These are phyloP conservation scores for Hericium rajendrae DNA, from an alignment of 768 basidiomycete species.

Conservation along the genomic window DNA sequence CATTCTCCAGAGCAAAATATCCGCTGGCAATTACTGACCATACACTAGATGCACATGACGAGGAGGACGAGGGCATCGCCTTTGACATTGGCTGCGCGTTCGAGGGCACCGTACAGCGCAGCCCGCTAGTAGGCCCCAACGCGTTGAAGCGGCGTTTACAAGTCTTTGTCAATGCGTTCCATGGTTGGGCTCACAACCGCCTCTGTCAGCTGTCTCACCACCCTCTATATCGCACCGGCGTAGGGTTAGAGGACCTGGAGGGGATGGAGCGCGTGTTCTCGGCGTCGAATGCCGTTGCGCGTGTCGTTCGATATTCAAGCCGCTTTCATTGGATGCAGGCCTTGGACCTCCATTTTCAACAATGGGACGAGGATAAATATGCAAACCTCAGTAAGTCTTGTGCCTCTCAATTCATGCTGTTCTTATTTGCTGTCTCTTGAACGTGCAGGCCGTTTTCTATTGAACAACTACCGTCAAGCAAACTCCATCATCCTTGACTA, in stretches of 20 bases:
- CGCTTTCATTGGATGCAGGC: background rate
- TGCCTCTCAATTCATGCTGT: background rate
- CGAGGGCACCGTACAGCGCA: background rate
- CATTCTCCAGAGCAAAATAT: background rate
- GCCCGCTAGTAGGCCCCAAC: background rate
- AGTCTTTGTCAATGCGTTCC: background rate
- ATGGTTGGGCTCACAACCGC: conserved; percentile 1
- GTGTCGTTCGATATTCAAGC: background rate
- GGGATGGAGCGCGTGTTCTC: background rate
- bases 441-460: background rate
- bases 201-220: background rate
- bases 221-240: background rate
- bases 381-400: background rate
- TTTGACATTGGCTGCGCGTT: conserved; percentile 1
- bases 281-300: background rate
- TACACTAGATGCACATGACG: background rate
- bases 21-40: background rate
- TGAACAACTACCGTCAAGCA: background rate
- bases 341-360: background rate
- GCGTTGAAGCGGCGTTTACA: background rate
- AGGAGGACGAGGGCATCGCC: background rate
- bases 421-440: background rate
- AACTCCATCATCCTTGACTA: background rate
- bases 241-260: background rate
- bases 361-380: background rate